These are phyloP conservation scores for Umbilicus rupestris DNA, from an alignment of 164 flowering plant species.

Conservation along the genomic window DNA sequence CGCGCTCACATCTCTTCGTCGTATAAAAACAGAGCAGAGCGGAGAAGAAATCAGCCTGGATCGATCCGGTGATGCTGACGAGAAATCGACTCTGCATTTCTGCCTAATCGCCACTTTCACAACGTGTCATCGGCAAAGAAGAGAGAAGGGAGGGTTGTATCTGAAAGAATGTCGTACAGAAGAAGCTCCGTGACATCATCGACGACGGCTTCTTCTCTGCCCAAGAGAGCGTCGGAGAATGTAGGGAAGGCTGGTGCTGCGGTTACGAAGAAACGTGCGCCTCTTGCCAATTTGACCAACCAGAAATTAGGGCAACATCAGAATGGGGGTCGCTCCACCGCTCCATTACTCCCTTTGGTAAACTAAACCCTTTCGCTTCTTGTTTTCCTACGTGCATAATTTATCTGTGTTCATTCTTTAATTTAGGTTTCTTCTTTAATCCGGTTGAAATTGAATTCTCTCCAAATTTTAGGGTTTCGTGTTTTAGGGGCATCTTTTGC, in stretches of 20 bases:
- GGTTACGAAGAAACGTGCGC: conserved; percentile 43
- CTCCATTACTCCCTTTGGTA: conserved; percentile 26
- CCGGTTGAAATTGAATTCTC: background rate
- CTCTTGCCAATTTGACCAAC: conserved; percentile 41
- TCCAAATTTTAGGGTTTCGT: background rate
- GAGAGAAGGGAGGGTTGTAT: conserved; percentile 1
- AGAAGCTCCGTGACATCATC: conserved; percentile 31
- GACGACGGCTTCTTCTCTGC: conserved; percentile 31
- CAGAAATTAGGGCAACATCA: conserved; percentile 18
- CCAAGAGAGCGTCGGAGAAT: conserved; percentile 24
- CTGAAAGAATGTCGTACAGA: conserved; percentile 20
- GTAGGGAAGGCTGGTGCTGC: conserved; percentile 17
- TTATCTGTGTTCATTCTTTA: background rate
- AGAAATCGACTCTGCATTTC: background rate
- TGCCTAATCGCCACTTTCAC: background rate
- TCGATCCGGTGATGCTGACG: background rate
- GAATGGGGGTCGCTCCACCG: conserved; percentile 13
- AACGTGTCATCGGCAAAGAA: background rate
- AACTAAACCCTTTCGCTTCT: conserved; percentile 4
- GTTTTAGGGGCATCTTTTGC: background rate
- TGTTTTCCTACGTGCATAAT: too few relatives aligned
- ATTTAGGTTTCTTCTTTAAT: background rate
- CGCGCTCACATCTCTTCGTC: too few relatives aligned
- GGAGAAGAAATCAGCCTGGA: background rate
- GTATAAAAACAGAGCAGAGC: conserved; percentile 3